Conservation (phyloP, 352 stramenopile genomes). For the Phytophthora ramorum region DNA sequence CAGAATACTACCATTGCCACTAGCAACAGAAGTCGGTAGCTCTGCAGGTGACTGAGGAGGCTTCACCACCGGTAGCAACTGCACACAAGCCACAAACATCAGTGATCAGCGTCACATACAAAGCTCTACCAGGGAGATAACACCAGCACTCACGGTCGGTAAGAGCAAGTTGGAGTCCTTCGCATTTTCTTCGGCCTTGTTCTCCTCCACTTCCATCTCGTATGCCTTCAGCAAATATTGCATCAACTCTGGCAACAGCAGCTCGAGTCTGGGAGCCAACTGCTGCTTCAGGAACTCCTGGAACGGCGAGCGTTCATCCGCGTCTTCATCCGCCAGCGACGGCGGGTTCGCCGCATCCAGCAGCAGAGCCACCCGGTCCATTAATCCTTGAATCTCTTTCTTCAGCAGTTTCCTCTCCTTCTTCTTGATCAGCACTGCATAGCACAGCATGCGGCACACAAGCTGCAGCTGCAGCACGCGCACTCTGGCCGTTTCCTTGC, state of each 20-base stretch:
- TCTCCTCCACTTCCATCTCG: slow-evolving; percentile 55
- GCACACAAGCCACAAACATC: background rate
- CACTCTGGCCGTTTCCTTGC: slow-evolving; percentile 51
- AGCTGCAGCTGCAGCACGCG: slow-evolving; percentile 71
- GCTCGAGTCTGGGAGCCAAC: slow-evolving; percentile 49
- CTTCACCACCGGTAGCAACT: slow-evolving; percentile 34
- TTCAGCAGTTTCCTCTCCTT: slow-evolving; percentile 51
- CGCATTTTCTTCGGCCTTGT: background rate
- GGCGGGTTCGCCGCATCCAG: slow-evolving; percentile 74
- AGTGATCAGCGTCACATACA: background rate
- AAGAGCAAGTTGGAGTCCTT: slow-evolving; percentile 16
- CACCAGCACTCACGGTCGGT: slow-evolving; percentile 17
- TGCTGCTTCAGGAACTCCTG: slow-evolving; percentile 68
- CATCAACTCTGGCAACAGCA: slow-evolving; percentile 55
- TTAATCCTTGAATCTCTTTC: slow-evolving; percentile 69
- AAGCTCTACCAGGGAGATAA: background rate
- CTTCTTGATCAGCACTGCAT: slow-evolving; percentile 28
- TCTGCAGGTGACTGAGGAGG: slow-evolving; percentile 9
- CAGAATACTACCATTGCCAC: slow-evolving; percentile 59
- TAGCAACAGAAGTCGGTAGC: slow-evolving; percentile 1
- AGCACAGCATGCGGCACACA: slow-evolving; percentile 60
- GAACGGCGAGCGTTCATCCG: slow-evolving; percentile 77
- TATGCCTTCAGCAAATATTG: slow-evolving; percentile 57
- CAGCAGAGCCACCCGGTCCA: slow-evolving; percentile 80
- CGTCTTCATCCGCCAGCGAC: slow-evolving; percentile 68